A percentile compares a stretch with the other conserved stretches of the same genome.
Conservation (phyloP, 108 stramenopile genomes). For the Cyclostephanos tholiformis region DNA sequence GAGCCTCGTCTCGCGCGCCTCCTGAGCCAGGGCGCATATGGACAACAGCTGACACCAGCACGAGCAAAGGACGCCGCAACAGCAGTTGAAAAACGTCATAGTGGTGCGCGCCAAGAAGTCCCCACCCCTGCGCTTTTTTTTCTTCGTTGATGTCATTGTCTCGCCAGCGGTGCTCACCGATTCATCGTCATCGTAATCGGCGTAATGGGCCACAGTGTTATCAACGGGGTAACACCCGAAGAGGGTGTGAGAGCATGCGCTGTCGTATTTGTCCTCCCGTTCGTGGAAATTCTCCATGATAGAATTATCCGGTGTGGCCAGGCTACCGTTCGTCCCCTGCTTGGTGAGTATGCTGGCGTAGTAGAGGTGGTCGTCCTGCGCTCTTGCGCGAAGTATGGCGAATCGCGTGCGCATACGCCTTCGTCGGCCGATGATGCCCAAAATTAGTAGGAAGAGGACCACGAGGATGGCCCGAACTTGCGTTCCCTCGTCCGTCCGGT, state of each 20-base stretch:
- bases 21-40: conserved; percentile 85
- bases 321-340: conserved; percentile 28
- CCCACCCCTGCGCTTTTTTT: conserved; percentile 58
- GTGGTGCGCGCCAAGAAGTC: conserved; percentile 72
- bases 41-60: conserved; percentile 85
- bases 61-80: conserved; percentile 76
- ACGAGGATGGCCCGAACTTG: conserved; percentile 57
- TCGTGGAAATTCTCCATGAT: conserved; percentile 49
- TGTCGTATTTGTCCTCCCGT: conserved; percentile 81
- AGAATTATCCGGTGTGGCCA: conserved; percentile 61
- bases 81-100: conserved; percentile 57
- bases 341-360: conserved; percentile 69
- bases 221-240: conserved; percentile 89
- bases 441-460: conserved; percentile 66
- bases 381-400: conserved; percentile 67
- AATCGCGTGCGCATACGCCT: conserved; percentile 84
- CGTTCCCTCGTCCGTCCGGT: conserved; percentile 40
- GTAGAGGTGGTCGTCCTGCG: conserved; percentile 85
- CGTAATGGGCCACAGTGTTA: conserved; percentile 50
- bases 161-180: conserved; percentile 19
- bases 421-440: conserved; percentile 78
- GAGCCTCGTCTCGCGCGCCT: conserved; percentile 80
- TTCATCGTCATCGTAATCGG: conserved; percentile 69
- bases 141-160: conserved; percentile 11
- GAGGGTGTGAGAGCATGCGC: conserved; percentile 85